Conservation (phyloP, 192 early-diverging fungal species). For the Coemansia sp. region DNA sequence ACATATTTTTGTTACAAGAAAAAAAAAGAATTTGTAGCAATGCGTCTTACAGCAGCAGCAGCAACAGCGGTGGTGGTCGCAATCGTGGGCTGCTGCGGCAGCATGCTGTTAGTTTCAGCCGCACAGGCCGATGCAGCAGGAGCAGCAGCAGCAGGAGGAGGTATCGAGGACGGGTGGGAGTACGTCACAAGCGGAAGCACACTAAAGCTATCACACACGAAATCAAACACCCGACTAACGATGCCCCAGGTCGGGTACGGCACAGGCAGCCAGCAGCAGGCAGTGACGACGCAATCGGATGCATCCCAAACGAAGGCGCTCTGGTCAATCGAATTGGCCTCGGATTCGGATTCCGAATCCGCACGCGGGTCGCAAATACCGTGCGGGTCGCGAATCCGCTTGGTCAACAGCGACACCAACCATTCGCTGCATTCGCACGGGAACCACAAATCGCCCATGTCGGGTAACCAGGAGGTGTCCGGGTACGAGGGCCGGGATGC, state of each 20-base stretch:
- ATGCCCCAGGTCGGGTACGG: constrained; percentile 56
- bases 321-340: constrained; percentile 29
- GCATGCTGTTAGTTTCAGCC: background rate
- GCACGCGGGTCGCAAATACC: constrained; percentile 25
- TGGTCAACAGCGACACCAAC: constrained; percentile 48
- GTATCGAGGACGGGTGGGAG: constrained; percentile 43
- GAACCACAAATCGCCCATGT: constrained; percentile 45
- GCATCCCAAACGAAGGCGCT: constrained; percentile 24
- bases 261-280: constrained; percentile 54
- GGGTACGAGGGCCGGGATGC: constrained; percentile 49
- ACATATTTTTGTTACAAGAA: too few relatives aligned
- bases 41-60: background rate
- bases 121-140: background rate
- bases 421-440: constrained; percentile 51
- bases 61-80: background rate
- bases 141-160: background rate
- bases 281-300: constrained; percentile 37
- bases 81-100: background rate
- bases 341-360: background rate
- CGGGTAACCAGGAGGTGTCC: constrained; percentile 49
- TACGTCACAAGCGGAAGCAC: constrained; percentile 44
- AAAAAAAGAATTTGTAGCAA: background rate
- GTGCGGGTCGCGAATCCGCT: constrained; percentile 24
- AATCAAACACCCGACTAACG: constrained; percentile 30
- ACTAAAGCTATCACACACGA: constrained; percentile 43